These are phyloP conservation scores for Saposhnikovia divaricata DNA, from an alignment of 129 eudicot genomes.

Conservation along the genomic window DNA sequence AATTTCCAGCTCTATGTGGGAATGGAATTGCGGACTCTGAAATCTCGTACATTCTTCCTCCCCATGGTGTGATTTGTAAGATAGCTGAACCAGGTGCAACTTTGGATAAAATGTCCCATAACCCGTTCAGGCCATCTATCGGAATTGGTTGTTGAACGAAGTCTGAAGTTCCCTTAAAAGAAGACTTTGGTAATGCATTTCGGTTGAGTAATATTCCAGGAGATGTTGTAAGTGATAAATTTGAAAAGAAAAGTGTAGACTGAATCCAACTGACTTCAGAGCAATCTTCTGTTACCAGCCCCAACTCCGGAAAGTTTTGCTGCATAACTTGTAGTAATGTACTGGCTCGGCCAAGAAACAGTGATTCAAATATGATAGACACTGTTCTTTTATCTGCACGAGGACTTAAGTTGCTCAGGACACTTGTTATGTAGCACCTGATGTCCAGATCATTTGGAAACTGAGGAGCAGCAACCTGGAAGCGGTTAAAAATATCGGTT, in stretches of 20 bases:
- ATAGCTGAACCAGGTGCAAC: background rate
- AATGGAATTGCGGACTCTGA: constrained; percentile 1
- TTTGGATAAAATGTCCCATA: background rate
- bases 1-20: background rate
- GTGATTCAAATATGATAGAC: background rate
- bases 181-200: background rate
- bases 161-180: background rate
- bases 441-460: background rate
- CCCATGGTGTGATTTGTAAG: constrained; percentile 5
- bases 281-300: background rate
- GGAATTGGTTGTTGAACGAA: constrained; percentile 1
- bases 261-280: background rate
- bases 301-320: background rate
- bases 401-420: background rate
- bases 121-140: background rate
- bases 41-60: constrained; percentile 1
- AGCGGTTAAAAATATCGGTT: background rate
- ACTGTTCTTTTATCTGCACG: constrained; percentile 4
- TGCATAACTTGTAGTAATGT: background rate
- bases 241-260: background rate
- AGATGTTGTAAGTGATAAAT: background rate
- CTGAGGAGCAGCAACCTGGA: background rate
- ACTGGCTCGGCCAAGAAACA: background rate
- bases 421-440: background rate
- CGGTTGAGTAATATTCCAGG: background rate